Evolutionary conservation across 2,329 filamentous ascomycete species (phyloP).

Genomic region (Pseudocercospora crystallina): DNA sequence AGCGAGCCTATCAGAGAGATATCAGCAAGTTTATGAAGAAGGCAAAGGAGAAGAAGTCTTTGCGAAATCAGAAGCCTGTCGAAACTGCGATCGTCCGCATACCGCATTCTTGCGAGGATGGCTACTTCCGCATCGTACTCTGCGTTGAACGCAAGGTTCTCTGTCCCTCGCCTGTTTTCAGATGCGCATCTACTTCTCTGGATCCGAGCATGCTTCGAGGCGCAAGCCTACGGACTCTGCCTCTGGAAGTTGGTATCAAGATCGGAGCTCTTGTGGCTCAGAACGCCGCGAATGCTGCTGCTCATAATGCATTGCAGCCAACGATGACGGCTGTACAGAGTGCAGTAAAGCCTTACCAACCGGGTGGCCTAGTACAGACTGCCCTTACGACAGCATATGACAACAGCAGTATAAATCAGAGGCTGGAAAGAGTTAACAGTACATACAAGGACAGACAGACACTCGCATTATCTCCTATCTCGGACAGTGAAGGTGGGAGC

Average conservation of each 20-base stretch:
- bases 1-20: constrained; percentile 68
- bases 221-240: constrained; percentile 14
- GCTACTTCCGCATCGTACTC: constrained; percentile 18
- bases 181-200: constrained; percentile 9
- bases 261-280: constrained; percentile 10
- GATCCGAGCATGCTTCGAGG: constrained; percentile 16
- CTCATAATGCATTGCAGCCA: constrained; percentile 6
- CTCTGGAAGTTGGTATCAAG: constrained; percentile 16
- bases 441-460: no score
- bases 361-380: no score
- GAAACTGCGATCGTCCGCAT: constrained; percentile 13
- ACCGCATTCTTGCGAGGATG: constrained; percentile 11
- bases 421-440: no score
- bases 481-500: no score
- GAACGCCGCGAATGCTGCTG: constrained; percentile 5
- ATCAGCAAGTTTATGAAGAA: constrained; percentile 64
- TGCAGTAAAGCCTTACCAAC: constrained; percentile 2
- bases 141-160: constrained; percentile 14
- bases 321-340: constrained; percentile 7
- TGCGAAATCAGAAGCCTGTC: constrained; percentile 10
- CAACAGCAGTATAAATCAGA: no score
- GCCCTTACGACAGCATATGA: no score
- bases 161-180: constrained; percentile 16
- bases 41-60: constrained; percentile 30
- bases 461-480: no score